Evolutionary conservation across 116 monocot genomes (phyloP).

Genomic region (Iris pallida): DNA sequence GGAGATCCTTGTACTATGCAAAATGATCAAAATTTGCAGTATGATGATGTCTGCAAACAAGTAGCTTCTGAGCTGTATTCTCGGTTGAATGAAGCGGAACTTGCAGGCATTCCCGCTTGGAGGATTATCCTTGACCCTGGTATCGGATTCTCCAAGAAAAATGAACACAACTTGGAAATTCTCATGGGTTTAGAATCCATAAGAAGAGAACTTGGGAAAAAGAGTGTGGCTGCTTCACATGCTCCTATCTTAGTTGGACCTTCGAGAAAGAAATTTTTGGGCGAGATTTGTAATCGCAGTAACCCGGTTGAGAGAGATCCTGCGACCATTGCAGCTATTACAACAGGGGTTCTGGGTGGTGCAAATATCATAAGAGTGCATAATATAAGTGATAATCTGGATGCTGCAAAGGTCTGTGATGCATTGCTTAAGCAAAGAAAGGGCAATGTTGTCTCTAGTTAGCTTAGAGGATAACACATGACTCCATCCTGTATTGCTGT

Average conservation of each 20-base stretch:
- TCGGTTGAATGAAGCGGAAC: constrained; percentile 56
- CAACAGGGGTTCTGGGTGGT: constrained; percentile 62
- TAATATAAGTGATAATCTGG: constrained; percentile 55
- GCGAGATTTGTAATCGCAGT: constrained; percentile 53
- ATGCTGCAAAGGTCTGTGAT: constrained; percentile 85
- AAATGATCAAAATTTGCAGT: constrained; percentile 46
- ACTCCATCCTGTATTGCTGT: no score
- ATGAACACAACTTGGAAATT: constrained; percentile 65
- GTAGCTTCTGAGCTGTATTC: constrained; percentile 57
- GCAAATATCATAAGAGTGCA: constrained; percentile 86
- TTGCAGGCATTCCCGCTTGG: constrained; percentile 79
- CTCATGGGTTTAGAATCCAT: constrained; percentile 48
- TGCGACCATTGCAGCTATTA: constrained; percentile 66
- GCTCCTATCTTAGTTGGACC: constrained; percentile 71
- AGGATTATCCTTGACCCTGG: constrained; percentile 83
- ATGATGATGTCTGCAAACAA: constrained; percentile 64
- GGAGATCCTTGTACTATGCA: constrained; percentile 93
- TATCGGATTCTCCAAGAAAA: constrained; percentile 79
- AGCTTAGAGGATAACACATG: no score
- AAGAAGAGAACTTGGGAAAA: constrained; percentile 42
- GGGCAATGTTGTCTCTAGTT: no score
- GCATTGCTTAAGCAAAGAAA: constrained; percentile 48
- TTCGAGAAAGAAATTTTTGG: constrained; percentile 90
- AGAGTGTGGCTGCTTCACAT: constrained; percentile 53
- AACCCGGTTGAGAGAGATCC: constrained; percentile 74